A percentile compares a stretch with the other conserved stretches of the same genome.
These are phyloP conservation scores for Dactylellina parvicollis DNA, from an alignment of 2,329 filamentous ascomycete genomes.

Conservation along the genomic window DNA sequence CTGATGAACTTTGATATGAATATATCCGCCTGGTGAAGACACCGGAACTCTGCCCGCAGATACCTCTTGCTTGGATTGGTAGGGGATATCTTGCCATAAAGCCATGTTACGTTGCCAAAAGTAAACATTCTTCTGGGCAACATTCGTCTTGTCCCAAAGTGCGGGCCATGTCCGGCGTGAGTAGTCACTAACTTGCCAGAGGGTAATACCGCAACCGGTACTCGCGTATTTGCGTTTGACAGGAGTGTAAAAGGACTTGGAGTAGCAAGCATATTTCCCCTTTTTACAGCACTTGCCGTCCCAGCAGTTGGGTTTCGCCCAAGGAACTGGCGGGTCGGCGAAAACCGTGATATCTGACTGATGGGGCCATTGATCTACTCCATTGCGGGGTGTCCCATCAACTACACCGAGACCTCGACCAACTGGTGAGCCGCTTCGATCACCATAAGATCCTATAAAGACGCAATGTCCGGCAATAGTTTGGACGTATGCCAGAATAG, in stretches of 20 bases:
- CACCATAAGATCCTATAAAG: neutral
- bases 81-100: too few relatives aligned
- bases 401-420: neutral
- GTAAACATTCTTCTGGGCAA: neutral
- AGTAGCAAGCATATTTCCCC: neutral
- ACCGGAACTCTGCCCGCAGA: too few relatives aligned
- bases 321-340: neutral
- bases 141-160: neutral
- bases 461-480: neutral
- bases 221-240: neutral
- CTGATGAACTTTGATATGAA: neutral
- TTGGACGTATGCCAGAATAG: neutral
- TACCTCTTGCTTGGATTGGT: too few relatives aligned
- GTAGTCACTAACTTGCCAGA: neutral
- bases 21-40: too few relatives aligned
- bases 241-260: slow-evolving; percentile 7
- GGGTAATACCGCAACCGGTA: slow-evolving; percentile 10
- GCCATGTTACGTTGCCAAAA: neutral
- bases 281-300: slow-evolving; percentile 4
- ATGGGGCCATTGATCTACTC: neutral
- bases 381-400: neutral
- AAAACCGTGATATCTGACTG: slow-evolving; percentile 11
- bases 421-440: neutral
- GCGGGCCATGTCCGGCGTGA: neutral
- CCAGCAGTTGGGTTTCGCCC: neutral